These are phyloP conservation scores for Lepidium sativum DNA, from an alignment of 345 rosid species.

Conservation along the genomic window DNA sequence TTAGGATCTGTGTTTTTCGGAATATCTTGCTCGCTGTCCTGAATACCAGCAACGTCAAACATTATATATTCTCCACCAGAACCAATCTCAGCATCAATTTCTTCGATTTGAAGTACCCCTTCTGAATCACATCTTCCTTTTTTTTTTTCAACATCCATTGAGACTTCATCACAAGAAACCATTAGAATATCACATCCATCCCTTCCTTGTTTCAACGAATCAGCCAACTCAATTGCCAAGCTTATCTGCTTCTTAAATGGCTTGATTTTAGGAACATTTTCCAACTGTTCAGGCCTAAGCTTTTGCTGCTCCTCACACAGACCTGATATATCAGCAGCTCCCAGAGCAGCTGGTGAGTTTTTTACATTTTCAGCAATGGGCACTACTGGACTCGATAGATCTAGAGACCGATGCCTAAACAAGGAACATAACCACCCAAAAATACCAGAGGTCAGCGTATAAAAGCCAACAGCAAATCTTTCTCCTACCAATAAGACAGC, in stretches of 20 bases:
- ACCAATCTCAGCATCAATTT: slow-evolving; percentile 26
- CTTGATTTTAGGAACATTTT: slow-evolving; percentile 13
- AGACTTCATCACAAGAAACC: slow-evolving; percentile 24
- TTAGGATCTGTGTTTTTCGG: slow-evolving; percentile 29
- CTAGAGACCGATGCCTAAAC: slow-evolving; percentile 32
- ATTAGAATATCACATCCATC: slow-evolving; percentile 22
- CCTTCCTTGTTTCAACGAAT: slow-evolving; percentile 16
- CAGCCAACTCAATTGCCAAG: slow-evolving; percentile 30
- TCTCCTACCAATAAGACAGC: neutral
- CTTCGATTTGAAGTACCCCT: slow-evolving; percentile 23
- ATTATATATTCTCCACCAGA: slow-evolving; percentile 28
- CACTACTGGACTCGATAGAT: slow-evolving; percentile 25
- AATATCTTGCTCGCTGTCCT: slow-evolving; percentile 21
- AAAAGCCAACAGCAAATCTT: neutral
- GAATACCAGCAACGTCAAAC: slow-evolving; percentile 31
- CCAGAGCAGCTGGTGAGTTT: slow-evolving; percentile 13
- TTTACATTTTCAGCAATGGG: slow-evolving; percentile 18
- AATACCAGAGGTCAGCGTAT: neutral
- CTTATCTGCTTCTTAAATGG: slow-evolving; percentile 21
- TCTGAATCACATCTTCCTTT: slow-evolving; percentile 21
- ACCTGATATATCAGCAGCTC: slow-evolving; percentile 15
- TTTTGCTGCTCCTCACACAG: slow-evolving; percentile 11
- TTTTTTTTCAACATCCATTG: slow-evolving; percentile 7
- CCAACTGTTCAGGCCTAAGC: slow-evolving; percentile 19
- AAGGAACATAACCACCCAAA: neutral